Evolutionary conservation across 192 early-diverging fungal genomes (phyloP).

Genomic region (Podila clonocystis): DNA sequence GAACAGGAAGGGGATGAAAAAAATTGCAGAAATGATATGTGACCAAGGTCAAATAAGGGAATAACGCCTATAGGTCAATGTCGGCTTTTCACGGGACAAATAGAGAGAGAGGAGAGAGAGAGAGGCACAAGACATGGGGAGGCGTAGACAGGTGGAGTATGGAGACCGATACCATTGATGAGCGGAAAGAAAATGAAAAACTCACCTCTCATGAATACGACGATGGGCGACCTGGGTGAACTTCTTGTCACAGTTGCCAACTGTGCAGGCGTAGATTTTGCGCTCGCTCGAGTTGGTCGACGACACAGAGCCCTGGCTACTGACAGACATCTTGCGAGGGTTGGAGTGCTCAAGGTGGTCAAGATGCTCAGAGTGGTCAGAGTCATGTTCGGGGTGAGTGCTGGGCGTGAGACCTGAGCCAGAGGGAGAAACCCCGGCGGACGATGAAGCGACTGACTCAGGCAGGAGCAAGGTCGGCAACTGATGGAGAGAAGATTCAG

Average conservation of each 20-base stretch:
- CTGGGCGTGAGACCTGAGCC: slow-evolving; percentile 23
- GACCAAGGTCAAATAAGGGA: too few species aligned
- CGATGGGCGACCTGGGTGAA: slow-evolving; percentile 79
- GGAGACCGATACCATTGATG: background rate
- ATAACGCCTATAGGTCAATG: too few species aligned
- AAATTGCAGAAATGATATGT: too few species aligned
- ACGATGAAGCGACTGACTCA: slow-evolving; percentile 14
- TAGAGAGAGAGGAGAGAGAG: background rate
- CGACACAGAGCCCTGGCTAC: slow-evolving; percentile 33
- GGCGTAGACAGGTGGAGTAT: background rate
- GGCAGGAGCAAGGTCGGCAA: slow-evolving; percentile 25
- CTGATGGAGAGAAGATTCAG: slow-evolving; percentile 25
- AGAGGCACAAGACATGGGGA: slow-evolving; percentile 1
- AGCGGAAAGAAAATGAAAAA: background rate
- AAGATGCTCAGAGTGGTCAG: background rate
- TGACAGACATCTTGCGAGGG: slow-evolving; percentile 31
- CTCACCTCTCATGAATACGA: slow-evolving; percentile 72
- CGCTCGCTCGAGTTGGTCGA: slow-evolving; percentile 23
- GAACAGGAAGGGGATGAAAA: too few species aligned
- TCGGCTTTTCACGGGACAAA: background rate
- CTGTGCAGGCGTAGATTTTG: slow-evolving; percentile 52
- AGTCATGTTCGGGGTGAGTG: slow-evolving; percentile 10
- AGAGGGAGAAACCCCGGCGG: background rate
- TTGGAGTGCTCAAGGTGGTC: background rate
- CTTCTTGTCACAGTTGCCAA: slow-evolving; percentile 66